Evolutionary conservation across 1,284 basidiomycete genomes (phyloP), one percentile per base, ranked within the genome.

Genomic region (Leccinum subspadiceum): DNA sequence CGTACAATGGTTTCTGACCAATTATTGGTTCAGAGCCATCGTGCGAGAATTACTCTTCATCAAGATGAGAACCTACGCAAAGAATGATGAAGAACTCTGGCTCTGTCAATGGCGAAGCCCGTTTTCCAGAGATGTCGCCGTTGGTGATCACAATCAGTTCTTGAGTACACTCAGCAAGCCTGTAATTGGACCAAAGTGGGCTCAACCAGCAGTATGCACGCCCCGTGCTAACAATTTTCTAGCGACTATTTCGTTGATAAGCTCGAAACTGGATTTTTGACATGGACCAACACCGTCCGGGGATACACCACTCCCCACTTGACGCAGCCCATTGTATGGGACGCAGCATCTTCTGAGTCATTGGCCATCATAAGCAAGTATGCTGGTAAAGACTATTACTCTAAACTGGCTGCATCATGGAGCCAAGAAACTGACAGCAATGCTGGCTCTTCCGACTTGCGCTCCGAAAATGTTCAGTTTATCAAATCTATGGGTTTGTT

Each of bases 1-100:
- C 20, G 58, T 61, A 55, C 12, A 41, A 55, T 57, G 17, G 48
- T 56, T 59, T 54, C 59, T 66, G 60, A 54, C 62, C 60, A 55
- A 68, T 35, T 56, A 12, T 58, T 48, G 10, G 26, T 52, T 59
- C 53, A 93, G 89, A 59, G 92, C 87, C 2, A 75, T 96, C 37
- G 84, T 88, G 22, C 91, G 90, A 72, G 75, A 93, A 35, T 80
- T 90, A 41, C 84, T 87, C 62, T 87, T 89, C 67, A 79, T 95
- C 74, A 96, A 97, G 76, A 84, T 95, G 55, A 87, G 95, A 49
- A 92, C 93, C 5, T 91, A 93, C 63, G 84, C 90, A 33, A 77
- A 79, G 60, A 84, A 82, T 2, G 78, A 79, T 6, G 84, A 89
- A 41, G 86, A 92, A 56, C 80, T 97, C 6, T 92, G 94, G 85